phyloP scores from a whole-genome alignment of 2,329 filamentous ascomycete genomes.

The Tolypocladium sp. region DNA sequence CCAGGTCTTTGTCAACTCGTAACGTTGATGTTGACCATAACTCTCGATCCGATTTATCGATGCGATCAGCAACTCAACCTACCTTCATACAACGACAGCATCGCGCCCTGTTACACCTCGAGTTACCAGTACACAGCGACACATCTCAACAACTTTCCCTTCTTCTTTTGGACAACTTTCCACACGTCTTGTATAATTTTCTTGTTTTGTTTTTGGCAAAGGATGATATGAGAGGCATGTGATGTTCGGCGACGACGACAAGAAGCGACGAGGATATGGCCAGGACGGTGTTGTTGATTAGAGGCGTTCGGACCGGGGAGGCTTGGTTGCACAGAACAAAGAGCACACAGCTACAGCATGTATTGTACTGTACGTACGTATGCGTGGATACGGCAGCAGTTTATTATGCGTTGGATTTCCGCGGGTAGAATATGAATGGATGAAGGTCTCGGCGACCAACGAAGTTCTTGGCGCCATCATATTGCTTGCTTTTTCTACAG shows the following conservation, averaged over 20 bases:
- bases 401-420: neutral
- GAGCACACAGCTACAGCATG: neutral
- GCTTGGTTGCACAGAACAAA: neutral
- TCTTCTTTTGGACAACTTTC: neutral
- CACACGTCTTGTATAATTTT: neutral
- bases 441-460: neutral
- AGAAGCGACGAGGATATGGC: neutral
- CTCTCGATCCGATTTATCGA: too few relatives aligned
- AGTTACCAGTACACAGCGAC: neutral
- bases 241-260: neutral
- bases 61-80: neutral
- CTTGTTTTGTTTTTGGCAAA: neutral
- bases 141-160: neutral
- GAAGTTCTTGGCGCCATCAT: neutral
- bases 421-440: neutral
- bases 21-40: neutral
- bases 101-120: neutral
- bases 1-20: constrained; percentile 47
- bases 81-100: neutral
- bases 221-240: neutral
- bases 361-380: neutral
- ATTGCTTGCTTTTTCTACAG: neutral
- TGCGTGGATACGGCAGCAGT: neutral
- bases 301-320: neutral
- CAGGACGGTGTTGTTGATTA: neutral